phyloP scores from a whole-genome alignment of 2,329 filamentous ascomycete genomes.

The Trichoderma arundinaceum region DNA sequence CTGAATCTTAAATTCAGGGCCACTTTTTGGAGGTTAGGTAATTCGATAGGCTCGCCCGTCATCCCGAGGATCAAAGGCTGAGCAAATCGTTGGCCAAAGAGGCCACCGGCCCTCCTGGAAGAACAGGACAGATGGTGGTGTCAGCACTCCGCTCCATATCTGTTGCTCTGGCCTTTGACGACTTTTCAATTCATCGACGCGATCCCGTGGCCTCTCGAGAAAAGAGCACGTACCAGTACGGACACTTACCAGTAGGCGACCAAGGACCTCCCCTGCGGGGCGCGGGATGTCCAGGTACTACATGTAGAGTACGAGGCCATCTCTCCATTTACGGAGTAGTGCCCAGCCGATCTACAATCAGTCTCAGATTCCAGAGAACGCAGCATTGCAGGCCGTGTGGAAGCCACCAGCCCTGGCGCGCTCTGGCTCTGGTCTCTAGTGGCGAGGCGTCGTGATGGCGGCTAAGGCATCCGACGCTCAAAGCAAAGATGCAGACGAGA shows the following conservation, averaged over 20 bases:
- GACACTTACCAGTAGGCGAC: neutral
- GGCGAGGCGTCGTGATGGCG: conserved; percentile 1
- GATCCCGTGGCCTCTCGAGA: conserved; percentile 19
- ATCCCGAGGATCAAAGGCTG: conserved; percentile 17
- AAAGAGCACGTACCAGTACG: conserved; percentile 7
- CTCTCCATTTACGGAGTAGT: conserved; percentile 38
- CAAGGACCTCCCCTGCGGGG: conserved; percentile 18
- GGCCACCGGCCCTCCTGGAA: neutral
- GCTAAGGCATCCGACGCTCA: neutral
- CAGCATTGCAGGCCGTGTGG: conserved; percentile 18
- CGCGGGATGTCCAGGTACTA: conserved; percentile 31
- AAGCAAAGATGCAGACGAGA: neutral
- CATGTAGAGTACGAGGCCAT: conserved; percentile 16
- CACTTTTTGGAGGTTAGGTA: conserved; percentile 17
- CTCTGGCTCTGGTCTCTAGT: neutral
- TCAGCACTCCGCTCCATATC: neutral
- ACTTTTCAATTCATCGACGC: conserved; percentile 1
- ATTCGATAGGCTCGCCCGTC: conserved; percentile 12
- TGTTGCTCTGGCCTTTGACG: no score
- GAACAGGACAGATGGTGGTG: neutral
- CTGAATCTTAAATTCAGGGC: conserved; percentile 25
- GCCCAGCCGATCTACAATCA: conserved; percentile 44
- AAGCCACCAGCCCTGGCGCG: conserved; percentile 13
- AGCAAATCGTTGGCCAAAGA: conserved; percentile 10
- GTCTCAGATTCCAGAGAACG: conserved; percentile 43